These are phyloP conservation scores for Thielaviopsis cerberus DNA, from an alignment of 2,329 filamentous ascomycete species.

Conservation along the genomic window DNA sequence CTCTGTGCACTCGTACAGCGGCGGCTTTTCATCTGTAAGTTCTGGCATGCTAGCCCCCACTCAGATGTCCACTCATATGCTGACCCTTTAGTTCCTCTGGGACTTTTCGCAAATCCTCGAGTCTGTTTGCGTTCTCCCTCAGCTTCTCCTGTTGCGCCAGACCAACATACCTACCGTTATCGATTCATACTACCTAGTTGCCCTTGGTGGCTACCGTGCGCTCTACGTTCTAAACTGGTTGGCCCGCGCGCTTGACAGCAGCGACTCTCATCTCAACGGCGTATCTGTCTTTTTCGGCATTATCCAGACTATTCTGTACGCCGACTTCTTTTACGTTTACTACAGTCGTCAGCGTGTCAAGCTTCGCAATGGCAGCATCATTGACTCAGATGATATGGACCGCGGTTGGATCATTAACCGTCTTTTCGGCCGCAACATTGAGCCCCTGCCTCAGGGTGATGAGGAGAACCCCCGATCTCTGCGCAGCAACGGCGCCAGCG, in stretches of 20 bases:
- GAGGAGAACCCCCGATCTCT: slow-evolving; percentile 35
- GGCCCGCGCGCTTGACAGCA: slow-evolving; percentile 41
- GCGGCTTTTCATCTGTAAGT: slow-evolving; percentile 30
- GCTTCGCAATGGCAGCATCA: slow-evolving; percentile 68
- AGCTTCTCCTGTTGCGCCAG: slow-evolving; percentile 77
- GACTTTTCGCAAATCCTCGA: slow-evolving; percentile 83
- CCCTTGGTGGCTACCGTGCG: slow-evolving; percentile 70
- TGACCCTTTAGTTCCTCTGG: slow-evolving; percentile 48
- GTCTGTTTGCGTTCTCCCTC: slow-evolving; percentile 74
- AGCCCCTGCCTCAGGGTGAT: slow-evolving; percentile 28
- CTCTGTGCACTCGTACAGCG: neutral
- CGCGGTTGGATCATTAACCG: slow-evolving; percentile 68
- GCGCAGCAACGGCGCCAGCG: slow-evolving; percentile 15
- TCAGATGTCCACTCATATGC: neutral
- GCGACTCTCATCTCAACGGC: slow-evolving; percentile 42
- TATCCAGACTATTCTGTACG: slow-evolving; percentile 73
- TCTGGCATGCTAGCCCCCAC: too few relatives aligned
- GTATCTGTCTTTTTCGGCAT: slow-evolving; percentile 72
- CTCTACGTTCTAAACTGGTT: slow-evolving; percentile 92
- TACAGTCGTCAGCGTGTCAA: slow-evolving; percentile 86
- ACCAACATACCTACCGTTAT: slow-evolving; percentile 93
- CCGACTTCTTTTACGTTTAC: slow-evolving; percentile 96
- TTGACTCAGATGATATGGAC: slow-evolving; percentile 74
- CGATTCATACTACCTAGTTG: slow-evolving; percentile 84
- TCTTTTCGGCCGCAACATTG: slow-evolving; percentile 47